phyloP scores from a whole-genome alignment of 2,329 filamentous ascomycete species.

The Bipolaris victoriae region DNA sequence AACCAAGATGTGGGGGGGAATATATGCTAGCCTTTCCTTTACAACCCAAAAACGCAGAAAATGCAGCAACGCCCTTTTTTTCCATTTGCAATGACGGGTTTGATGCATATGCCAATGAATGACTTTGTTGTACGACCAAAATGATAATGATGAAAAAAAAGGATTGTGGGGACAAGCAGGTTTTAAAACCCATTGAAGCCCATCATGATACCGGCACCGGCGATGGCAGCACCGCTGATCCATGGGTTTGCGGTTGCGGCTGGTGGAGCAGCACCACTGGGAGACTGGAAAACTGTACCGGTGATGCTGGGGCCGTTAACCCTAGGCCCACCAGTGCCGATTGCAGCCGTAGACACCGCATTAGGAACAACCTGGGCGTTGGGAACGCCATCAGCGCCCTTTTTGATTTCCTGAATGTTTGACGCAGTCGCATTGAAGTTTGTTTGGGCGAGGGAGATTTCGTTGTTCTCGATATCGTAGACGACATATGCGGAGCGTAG shows the following conservation, averaged over 20 bases:
- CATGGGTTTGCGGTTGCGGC: slow-evolving; percentile 36
- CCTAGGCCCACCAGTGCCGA: slow-evolving; percentile 54
- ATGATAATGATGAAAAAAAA: not conserved
- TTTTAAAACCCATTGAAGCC: slow-evolving; percentile 44
- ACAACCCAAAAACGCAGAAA: not conserved
- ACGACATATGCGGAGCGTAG: slow-evolving; percentile 68
- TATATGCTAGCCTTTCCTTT: too few species aligned
- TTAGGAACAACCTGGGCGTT: slow-evolving; percentile 59
- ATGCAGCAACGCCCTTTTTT: not conserved
- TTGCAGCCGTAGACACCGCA: slow-evolving; percentile 57
- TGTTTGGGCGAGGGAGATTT: slow-evolving; percentile 66
- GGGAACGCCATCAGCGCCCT: slow-evolving; percentile 57
- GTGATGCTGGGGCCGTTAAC: slow-evolving; percentile 40
- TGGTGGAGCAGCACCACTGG: slow-evolving; percentile 29
- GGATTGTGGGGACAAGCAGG: not conserved
- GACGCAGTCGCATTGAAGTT: slow-evolving; percentile 62
- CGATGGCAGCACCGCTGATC: slow-evolving; percentile 38
- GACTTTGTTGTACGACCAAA: slow-evolving; percentile 14
- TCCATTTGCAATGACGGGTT: slow-evolving; percentile 6
- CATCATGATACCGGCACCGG: slow-evolving; percentile 40
- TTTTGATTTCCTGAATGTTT: slow-evolving; percentile 61
- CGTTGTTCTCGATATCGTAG: slow-evolving; percentile 65
- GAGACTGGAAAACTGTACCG: not conserved
- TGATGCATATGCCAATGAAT: slow-evolving; percentile 3
- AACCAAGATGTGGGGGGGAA: too few species aligned